Conservation (phyloP, 129 eudicot species). For the Lactuca saligna region DNA sequence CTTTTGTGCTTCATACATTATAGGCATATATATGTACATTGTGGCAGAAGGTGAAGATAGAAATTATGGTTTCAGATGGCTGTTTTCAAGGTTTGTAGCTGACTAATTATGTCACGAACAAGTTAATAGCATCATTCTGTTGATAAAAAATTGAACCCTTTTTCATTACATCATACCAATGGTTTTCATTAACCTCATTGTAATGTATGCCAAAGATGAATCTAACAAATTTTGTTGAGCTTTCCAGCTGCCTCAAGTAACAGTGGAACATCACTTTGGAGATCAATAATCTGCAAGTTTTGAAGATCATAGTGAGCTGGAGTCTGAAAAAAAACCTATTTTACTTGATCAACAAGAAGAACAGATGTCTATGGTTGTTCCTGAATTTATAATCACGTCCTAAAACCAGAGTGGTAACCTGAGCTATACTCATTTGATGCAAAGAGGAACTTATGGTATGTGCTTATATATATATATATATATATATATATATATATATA, state of each 20-base stretch:
- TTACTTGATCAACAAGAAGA: conserved; percentile 77
- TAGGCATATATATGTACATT: conserved; percentile 80
- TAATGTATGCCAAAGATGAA: conserved; percentile 66
- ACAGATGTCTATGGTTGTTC: conserved; percentile 46
- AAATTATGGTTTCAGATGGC: conserved; percentile 62
- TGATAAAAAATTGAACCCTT: conserved; percentile 22
- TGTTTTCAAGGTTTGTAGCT: conserved; percentile 73
- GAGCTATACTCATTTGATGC: conserved; percentile 64
- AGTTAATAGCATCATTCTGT: too few species aligned
- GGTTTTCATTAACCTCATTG: conserved; percentile 75
- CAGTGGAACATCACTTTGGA: conserved; percentile 77
- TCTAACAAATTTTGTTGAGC: conserved; percentile 72
- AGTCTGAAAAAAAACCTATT: conserved; percentile 49
- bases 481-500: too few species aligned
- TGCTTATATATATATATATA: conserved; percentile 19
- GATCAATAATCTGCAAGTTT: conserved; percentile 40
- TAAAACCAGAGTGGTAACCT: conserved; percentile 75
- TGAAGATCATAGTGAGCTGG: conserved; percentile 59
- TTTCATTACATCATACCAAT: conserved; percentile 44
- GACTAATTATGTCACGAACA: too few species aligned
- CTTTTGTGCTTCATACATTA: conserved; percentile 24
- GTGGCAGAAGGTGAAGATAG: conserved; percentile 62
- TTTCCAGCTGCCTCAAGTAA: conserved; percentile 58
- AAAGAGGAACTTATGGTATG: conserved; percentile 71
- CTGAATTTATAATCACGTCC: conserved; percentile 43